Conservation (phyloP, 2,329 filamentous ascomycete genomes). For the Thielaviopsis ethacetica region DNA sequence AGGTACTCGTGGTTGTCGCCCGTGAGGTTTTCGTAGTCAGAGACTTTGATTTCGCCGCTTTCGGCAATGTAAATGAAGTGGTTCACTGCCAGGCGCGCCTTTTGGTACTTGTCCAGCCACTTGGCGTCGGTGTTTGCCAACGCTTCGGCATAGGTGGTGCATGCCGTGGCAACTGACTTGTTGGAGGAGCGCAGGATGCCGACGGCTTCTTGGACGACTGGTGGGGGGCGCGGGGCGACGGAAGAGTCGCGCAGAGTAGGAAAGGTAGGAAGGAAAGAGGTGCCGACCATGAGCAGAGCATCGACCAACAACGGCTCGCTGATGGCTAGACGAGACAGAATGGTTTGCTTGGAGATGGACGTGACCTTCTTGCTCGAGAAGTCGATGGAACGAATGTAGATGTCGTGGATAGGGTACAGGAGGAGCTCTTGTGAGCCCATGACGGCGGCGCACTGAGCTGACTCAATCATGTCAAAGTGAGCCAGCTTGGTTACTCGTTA, state of each 20-base stretch:
- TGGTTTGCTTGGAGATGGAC: conserved; percentile 47
- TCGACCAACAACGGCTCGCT: conserved; percentile 64
- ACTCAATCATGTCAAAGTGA: conserved; percentile 54
- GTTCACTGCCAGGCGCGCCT: conserved; percentile 68
- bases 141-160: conserved; percentile 65
- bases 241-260: conserved; percentile 52
- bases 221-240: conserved; percentile 36
- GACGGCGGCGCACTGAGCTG: conserved; percentile 55
- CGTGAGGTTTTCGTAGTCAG: conserved; percentile 58
- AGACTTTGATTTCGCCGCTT: conserved; percentile 60
- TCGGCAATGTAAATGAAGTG: conserved; percentile 72
- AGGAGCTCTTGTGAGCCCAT: conserved; percentile 76
- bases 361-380: conserved; percentile 51
- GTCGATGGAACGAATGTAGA: conserved; percentile 50
- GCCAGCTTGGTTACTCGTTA: conserved; percentile 42
- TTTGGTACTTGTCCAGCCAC: conserved; percentile 76
- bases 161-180: conserved; percentile 55
- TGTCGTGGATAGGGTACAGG: conserved; percentile 66
- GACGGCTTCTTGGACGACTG: conserved; percentile 58
- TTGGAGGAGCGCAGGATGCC: conserved; percentile 57
- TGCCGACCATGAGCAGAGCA: conserved; percentile 67
- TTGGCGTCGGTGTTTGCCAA: conserved; percentile 51
- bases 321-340: conserved; percentile 48
- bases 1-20: conserved; percentile 79
- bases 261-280: conserved; percentile 61